phyloP scores from a whole-genome alignment of 345 rosid genomes.

The Combretum micranthum region DNA sequence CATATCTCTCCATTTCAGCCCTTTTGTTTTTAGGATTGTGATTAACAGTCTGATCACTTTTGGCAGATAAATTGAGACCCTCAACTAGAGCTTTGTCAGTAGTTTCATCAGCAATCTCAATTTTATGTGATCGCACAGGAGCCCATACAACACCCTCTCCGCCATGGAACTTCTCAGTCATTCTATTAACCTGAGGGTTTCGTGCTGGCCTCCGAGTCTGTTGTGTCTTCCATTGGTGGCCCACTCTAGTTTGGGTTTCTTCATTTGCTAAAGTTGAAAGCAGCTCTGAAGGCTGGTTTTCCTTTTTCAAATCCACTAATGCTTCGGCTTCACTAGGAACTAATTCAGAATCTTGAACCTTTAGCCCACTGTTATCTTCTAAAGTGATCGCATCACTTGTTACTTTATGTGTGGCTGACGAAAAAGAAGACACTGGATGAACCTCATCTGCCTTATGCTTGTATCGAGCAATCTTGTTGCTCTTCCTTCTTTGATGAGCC shows the following conservation, averaged over 20 bases:
- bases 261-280: slow-evolving; percentile 38
- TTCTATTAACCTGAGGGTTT: slow-evolving; percentile 41
- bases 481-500: slow-evolving; percentile 45
- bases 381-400: slow-evolving; percentile 17
- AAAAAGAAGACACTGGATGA: slow-evolving; percentile 21
- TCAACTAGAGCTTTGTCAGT: slow-evolving; percentile 35
- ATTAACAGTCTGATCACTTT: slow-evolving; percentile 48
- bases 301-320: slow-evolving; percentile 28
- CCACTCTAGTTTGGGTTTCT: slow-evolving; percentile 39
- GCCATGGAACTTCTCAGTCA: slow-evolving; percentile 43
- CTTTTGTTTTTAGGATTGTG: slow-evolving; percentile 65
- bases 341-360: slow-evolving; percentile 32
- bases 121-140: slow-evolving; percentile 58
- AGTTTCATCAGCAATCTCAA: slow-evolving; percentile 45
- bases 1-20: slow-evolving; percentile 84
- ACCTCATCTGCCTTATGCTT: slow-evolving; percentile 59
- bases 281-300: slow-evolving; percentile 41
- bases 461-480: slow-evolving; percentile 47
- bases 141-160: slow-evolving; percentile 79
- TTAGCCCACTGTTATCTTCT: slow-evolving; percentile 31
- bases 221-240: slow-evolving; percentile 62
- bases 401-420: slow-evolving; percentile 28
- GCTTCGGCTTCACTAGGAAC: slow-evolving; percentile 20
- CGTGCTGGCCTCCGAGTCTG: slow-evolving; percentile 50
- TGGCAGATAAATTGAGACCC: slow-evolving; percentile 24